phyloP scores from a whole-genome alignment of 805 yeast genomes.

The Suhomyces tanzawaensis region DNA sequence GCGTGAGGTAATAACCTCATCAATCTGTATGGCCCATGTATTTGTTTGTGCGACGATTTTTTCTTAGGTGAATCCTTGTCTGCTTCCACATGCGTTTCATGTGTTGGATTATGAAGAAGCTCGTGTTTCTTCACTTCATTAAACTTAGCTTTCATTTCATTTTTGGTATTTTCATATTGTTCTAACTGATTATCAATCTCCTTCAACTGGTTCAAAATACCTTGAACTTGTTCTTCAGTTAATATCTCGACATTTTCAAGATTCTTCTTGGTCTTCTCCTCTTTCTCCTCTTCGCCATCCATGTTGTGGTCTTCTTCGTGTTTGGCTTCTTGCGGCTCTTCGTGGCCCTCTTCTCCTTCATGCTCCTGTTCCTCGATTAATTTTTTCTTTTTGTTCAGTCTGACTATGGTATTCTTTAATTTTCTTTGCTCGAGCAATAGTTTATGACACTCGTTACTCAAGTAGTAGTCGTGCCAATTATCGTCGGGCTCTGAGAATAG shows the following conservation, averaged over 20 bases:
- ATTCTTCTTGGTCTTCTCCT: constrained; percentile 17
- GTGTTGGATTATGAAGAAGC: background rate
- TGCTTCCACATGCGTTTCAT: background rate
- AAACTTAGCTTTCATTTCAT: constrained; percentile 33
- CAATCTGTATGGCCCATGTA: constrained; percentile 80
- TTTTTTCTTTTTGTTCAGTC: constrained; percentile 43
- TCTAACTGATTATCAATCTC: constrained; percentile 37
- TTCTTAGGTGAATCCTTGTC: constrained; percentile 27
- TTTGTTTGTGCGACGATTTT: constrained; percentile 47
- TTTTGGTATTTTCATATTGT: constrained; percentile 34
- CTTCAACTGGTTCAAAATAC: constrained; percentile 32
- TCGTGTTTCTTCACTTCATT: constrained; percentile 17
- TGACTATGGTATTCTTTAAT: constrained; percentile 44
- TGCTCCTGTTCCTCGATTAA: constrained; percentile 10
- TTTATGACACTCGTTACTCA: constrained; percentile 72
- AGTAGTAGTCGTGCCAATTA: constrained; percentile 68
- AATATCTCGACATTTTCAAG: constrained; percentile 26
- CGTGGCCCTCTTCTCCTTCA: constrained; percentile 6
- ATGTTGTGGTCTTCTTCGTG: constrained; percentile 4
- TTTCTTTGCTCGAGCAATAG: constrained; percentile 58
- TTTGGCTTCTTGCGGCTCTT: constrained; percentile 11
- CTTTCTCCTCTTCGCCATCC: constrained; percentile 5
- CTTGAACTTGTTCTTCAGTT: constrained; percentile 31
- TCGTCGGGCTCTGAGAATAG: constrained; percentile 68
- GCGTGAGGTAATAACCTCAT: constrained; percentile 83